Evolutionary conservation across 2,329 filamentous ascomycete genomes (phyloP).

Genomic region (Clonostachys sp.): DNA sequence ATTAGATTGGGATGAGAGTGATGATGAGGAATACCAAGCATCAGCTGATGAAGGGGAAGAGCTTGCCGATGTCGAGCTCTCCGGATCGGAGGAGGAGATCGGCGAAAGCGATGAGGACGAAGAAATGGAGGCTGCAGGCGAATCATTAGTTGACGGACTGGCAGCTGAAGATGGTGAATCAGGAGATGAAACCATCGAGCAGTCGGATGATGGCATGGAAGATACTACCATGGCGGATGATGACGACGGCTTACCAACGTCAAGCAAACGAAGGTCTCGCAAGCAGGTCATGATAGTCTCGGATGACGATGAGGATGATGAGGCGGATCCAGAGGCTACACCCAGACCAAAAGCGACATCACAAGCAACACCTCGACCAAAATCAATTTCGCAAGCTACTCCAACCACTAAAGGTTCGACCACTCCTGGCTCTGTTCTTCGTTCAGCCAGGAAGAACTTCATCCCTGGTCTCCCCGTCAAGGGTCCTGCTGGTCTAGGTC

Average conservation of each 20-base stretch:
- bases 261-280: slow-evolving; percentile 35
- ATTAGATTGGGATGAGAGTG: slow-evolving; percentile 52
- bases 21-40: slow-evolving; percentile 45
- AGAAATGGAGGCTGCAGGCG: slow-evolving; percentile 19
- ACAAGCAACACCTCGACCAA: neutral
- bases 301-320: slow-evolving; percentile 60
- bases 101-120: slow-evolving; percentile 24
- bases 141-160: slow-evolving; percentile 27
- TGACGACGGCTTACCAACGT: slow-evolving; percentile 17
- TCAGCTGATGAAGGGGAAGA: slow-evolving; percentile 25
- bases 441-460: slow-evolving; percentile 64
- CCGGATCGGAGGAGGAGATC: slow-evolving; percentile 36
- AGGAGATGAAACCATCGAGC: slow-evolving; percentile 9
- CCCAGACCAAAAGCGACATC: slow-evolving; percentile 36
- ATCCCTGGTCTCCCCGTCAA: slow-evolving; percentile 63
- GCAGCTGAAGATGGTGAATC: slow-evolving; percentile 27
- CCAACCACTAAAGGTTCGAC: slow-evolving; percentile 32
- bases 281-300: slow-evolving; percentile 51
- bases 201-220: slow-evolving; percentile 8
- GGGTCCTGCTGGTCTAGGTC: slow-evolving; percentile 61
- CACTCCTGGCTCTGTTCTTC: slow-evolving; percentile 59
- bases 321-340: slow-evolving; percentile 34
- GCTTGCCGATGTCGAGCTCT: slow-evolving; percentile 32
- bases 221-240: slow-evolving; percentile 23
- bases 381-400: slow-evolving; percentile 26